Percentiles rank a stretch among this genome's conserved stretches.
Conservation (phyloP, 2,329 filamentous ascomycete genomes). For the Myrmaecium sp. region DNA sequence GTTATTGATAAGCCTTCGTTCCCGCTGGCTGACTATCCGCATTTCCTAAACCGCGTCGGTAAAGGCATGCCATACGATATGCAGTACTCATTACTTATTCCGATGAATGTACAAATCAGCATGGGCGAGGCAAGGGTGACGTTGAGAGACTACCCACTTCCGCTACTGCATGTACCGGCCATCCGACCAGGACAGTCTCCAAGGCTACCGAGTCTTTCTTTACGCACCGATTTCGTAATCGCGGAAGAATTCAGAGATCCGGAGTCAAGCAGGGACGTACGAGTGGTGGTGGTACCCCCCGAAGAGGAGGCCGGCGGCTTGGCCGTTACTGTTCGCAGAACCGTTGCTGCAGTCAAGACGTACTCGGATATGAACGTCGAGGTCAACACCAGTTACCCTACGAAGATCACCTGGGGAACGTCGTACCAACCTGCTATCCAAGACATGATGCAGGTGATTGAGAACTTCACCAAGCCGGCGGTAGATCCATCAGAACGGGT, state of each 20-base stretch:
- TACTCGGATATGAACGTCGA: slow-evolving; percentile 86
- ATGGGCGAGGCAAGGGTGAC: slow-evolving; percentile 82
- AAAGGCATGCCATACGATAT: slow-evolving; percentile 92
- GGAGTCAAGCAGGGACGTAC: slow-evolving; percentile 63
- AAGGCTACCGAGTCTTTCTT: slow-evolving; percentile 61
- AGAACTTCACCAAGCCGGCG: slow-evolving; percentile 92
- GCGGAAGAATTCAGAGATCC: slow-evolving; percentile 79
- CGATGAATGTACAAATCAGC: slow-evolving; percentile 74
- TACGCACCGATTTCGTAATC: slow-evolving; percentile 85
- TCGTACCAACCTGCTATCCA: slow-evolving; percentile 96
- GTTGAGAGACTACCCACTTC: slow-evolving; percentile 83
- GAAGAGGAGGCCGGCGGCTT: slow-evolving; percentile 50
- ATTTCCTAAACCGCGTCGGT: slow-evolving; percentile 76
- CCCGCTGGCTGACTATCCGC: slow-evolving; percentile 60
- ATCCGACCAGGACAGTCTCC: slow-evolving; percentile 66
- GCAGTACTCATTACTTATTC: slow-evolving; percentile 75
- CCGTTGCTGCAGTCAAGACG: slow-evolving; percentile 87
- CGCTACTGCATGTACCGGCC: slow-evolving; percentile 74
- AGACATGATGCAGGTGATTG: slow-evolving; percentile 99
- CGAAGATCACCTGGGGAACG: slow-evolving; percentile 89
- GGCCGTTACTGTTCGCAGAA: slow-evolving; percentile 71
- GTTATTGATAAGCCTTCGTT: slow-evolving; percentile 87
- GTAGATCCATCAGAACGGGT: slow-evolving; percentile 85
- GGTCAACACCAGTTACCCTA: slow-evolving; percentile 84
- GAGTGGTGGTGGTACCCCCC: slow-evolving; percentile 70